Evolutionary conservation across 805 yeast genomes (phyloP).

Genomic region (Ogataea salicorniae): DNA sequence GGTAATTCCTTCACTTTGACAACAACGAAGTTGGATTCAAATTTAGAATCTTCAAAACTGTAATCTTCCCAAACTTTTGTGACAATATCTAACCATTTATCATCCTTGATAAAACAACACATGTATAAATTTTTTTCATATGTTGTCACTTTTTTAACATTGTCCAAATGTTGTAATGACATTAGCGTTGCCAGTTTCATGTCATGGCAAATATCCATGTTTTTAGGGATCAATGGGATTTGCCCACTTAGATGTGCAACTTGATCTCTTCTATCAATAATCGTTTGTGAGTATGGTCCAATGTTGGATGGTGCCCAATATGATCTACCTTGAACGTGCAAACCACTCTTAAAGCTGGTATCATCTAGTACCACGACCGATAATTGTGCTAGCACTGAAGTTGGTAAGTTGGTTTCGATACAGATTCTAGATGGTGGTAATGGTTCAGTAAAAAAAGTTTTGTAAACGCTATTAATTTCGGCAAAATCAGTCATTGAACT

Average conservation of each 20-base stretch:
- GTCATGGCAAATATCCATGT: constrained; percentile 47
- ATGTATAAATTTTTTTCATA: constrained; percentile 40
- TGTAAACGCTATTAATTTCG: constrained; percentile 57
- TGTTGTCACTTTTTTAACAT: constrained; percentile 53
- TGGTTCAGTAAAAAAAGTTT: constrained; percentile 46
- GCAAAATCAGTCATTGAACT: constrained; percentile 61
- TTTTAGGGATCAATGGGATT: constrained; percentile 73
- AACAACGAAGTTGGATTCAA: constrained; percentile 36
- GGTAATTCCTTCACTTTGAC: constrained; percentile 59
- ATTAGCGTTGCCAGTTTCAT: constrained; percentile 38
- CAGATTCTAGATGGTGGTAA: constrained; percentile 90
- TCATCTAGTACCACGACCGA: constrained; percentile 50
- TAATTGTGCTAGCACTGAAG: constrained; percentile 40
- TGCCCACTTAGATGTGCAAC: constrained; percentile 79
- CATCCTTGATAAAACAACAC: constrained; percentile 50
- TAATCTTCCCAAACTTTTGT: constrained; percentile 44
- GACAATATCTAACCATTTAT: constrained; percentile 27
- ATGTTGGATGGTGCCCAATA: constrained; percentile 99
- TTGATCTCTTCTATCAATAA: constrained; percentile 42
- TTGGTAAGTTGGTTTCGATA: constrained; percentile 53
- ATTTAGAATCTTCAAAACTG: constrained; percentile 14
- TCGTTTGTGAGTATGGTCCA: constrained; percentile 94
- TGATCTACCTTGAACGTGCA: constrained; percentile 89
- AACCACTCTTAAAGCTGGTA: constrained; percentile 47
- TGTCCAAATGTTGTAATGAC: constrained; percentile 69